Evolutionary conservation across 23 red algal genomes (phyloP), one percentile per base, ranked within the genome.

Genomic region (Gracilaria vermiculophylla): DNA sequence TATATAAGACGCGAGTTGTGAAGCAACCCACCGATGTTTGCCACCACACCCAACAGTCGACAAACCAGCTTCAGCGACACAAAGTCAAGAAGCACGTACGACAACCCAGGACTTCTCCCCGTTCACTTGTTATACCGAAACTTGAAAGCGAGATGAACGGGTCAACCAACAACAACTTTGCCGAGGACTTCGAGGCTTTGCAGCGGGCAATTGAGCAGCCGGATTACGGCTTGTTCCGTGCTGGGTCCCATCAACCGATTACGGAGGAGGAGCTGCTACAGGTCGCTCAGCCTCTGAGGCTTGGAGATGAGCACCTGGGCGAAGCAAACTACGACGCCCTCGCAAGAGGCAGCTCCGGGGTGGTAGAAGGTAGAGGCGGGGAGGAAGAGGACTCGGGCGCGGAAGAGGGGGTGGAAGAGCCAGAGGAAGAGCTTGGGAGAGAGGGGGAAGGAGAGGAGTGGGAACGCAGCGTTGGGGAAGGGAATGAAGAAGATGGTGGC

Each of bases 221-320:
- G 58, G 58, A 64, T 34, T 64, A 35, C 58, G 58, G 35, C 12
- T 64, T 28, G 29, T 64, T 64, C 2, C 58, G 28, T 64, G 1
- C 58, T 31, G 21, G 58, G 17, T 7, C 58, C 2, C 29, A 64
- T 28, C 58, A 64, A 64, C 58, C 58, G 9, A 64, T 64, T 32
- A 10, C 58, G 1, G 58, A 64, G 12, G 58, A 64, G 29, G 58
- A 64, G 58, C 12, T 64, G 58, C 14, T 35, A 31, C 58, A 64
- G 58, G 29, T 64, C 14, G 8, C 58, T 36, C 58, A 64, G 17
- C 58, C 58, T 64, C 58, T 64, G 3, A 34, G 2, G 17, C 58
- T 64, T 64, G 58, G 58, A 11, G 58, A 64, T 64, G 58, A 64
- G 29, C 58, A 64, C 58, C 58, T 28, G 58, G 58, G 58, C 29